phyloP scores from a whole-genome alignment of 345 rosid species.

The Acer saccharum region DNA sequence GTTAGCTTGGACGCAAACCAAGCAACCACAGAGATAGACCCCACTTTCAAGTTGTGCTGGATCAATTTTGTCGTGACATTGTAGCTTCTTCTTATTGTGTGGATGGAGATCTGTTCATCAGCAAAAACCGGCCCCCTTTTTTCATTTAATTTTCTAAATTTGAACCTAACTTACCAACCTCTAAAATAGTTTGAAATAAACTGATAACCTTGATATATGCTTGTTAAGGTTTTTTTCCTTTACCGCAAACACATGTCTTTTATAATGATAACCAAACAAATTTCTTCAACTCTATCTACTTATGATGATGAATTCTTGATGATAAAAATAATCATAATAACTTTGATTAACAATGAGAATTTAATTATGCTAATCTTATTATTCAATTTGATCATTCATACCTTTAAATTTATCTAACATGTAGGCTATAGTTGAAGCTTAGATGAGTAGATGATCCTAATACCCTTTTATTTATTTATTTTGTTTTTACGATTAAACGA shows the following conservation, averaged over 20 bases:
- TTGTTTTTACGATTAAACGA: neutral
- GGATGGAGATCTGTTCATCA: no score
- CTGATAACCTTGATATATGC: neutral
- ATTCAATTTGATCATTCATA: neutral
- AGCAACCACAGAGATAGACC: constrained; percentile 34
- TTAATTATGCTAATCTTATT: neutral
- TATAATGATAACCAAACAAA: neutral
- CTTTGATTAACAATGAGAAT: neutral
- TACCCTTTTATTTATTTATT: no score
- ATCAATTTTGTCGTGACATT: constrained; percentile 1
- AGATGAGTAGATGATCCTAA: no score
- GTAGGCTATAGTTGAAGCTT: no score
- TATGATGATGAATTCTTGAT: neutral
- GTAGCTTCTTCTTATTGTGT: neutral
- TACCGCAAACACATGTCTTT: neutral
- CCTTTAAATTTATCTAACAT: neutral
- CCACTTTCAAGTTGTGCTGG: constrained; percentile 20
- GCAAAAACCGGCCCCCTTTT: no score
- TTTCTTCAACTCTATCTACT: constrained; percentile 9
- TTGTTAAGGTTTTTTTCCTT: no score
- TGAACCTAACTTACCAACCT: constrained; percentile 20
- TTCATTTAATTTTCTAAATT: constrained; percentile 9
- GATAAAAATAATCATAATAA: neutral
- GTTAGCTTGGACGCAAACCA: constrained; percentile 51
- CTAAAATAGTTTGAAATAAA: constrained; percentile 1